These are phyloP conservation scores for Fraxinus velutina DNA, from an alignment of 305 asterid species.

Conservation along the genomic window DNA sequence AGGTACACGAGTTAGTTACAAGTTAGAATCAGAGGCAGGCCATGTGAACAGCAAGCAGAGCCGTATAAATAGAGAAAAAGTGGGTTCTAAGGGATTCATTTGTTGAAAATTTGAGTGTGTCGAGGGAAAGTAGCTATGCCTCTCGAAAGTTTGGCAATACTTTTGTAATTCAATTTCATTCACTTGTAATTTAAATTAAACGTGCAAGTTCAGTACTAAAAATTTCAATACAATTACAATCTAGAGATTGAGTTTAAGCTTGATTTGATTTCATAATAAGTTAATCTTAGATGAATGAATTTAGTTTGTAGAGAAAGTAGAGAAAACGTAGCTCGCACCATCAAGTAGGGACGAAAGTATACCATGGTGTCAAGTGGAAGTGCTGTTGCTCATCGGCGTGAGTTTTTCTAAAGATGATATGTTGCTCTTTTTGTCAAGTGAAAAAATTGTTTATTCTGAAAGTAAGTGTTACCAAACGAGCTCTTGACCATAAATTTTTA, in stretches of 20 bases:
- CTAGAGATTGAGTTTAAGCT: not conserved
- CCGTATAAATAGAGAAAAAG: not conserved
- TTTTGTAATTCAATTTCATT: not conserved
- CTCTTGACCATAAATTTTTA: not conserved
- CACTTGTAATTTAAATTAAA: not conserved
- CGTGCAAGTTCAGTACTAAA: not conserved
- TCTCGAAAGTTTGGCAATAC: not conserved
- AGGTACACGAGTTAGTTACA: not conserved
- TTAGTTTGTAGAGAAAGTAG: not conserved
- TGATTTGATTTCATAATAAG: not conserved
- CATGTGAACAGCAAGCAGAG: not conserved
- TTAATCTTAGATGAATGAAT: not conserved
- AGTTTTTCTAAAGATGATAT: not conserved
- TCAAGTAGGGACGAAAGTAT: not conserved
- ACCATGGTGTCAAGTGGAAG: not conserved
- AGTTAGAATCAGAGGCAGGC: not conserved
- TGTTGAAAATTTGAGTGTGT: not conserved
- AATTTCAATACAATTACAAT: not conserved
- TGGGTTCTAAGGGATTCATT: not conserved
- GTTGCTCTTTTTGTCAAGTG: not conserved
- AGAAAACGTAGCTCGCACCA: not conserved
- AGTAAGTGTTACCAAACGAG: not conserved
- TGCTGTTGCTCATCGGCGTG: not conserved
- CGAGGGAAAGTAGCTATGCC: not conserved
- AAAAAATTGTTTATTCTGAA: not conserved